These are phyloP conservation scores for Marasmius oreades DNA, from an alignment of 1,284 basidiomycete genomes.

Conservation along the genomic window DNA sequence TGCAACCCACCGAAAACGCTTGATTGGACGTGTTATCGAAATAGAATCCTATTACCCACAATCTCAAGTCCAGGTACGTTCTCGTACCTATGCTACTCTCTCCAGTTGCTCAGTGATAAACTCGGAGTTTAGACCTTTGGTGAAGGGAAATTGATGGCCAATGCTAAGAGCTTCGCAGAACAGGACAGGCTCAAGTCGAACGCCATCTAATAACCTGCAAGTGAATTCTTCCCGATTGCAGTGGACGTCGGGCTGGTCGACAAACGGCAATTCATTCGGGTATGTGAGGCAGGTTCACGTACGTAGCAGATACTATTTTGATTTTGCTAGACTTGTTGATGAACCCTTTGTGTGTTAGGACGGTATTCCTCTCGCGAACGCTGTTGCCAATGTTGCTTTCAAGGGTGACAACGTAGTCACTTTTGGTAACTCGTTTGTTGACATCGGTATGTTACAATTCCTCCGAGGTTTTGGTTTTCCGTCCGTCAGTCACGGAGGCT, in stretches of 20 bases:
- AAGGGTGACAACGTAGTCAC: constrained; percentile 38
- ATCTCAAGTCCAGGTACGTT: constrained; percentile 35
- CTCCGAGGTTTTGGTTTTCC: no score
- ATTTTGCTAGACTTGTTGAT: not conserved
- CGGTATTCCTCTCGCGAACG: constrained; percentile 44
- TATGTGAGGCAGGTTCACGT: constrained; percentile 42
- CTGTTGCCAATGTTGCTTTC: constrained; percentile 45
- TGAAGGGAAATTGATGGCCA: constrained; percentile 33
- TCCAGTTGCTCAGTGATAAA: not conserved
- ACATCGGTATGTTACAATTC: constrained; percentile 31
- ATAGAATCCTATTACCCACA: constrained; percentile 39
- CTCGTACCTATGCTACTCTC: not conserved
- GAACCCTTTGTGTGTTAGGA: constrained; percentile 26
- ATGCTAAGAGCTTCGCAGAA: constrained; percentile 27
- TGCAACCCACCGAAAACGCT: constrained; percentile 22
- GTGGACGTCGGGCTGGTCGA: constrained; percentile 32
- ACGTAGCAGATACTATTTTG: constrained; percentile 15
- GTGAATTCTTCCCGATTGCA: constrained; percentile 24
- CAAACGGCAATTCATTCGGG: constrained; percentile 29
- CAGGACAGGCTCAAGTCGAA: constrained; percentile 24
- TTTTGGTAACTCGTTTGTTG: constrained; percentile 50
- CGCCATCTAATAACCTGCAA: constrained; percentile 30
- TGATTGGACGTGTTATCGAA: constrained; percentile 28
- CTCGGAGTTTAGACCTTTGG: constrained; percentile 35
- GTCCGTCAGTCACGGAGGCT: no score